phyloP scores from a whole-genome alignment of 1,284 basidiomycete species.

The Pyrrhoderma lamaoense region DNA sequence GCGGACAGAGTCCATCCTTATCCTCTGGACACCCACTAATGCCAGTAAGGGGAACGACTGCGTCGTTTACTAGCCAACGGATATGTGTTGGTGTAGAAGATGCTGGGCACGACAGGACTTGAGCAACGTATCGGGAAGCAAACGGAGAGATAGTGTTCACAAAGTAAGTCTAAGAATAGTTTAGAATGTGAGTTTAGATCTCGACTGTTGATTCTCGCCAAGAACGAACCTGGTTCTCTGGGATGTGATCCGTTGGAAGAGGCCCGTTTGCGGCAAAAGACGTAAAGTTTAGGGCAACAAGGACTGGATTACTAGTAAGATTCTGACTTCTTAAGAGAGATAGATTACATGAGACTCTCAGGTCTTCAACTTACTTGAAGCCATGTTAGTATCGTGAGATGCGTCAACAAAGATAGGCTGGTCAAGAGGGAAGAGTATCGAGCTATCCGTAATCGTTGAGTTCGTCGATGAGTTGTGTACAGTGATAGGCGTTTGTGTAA shows the following conservation, averaged over 20 bases:
- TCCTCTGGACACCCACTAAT: slow-evolving; percentile 45
- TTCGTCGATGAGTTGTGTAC: slow-evolving; percentile 73
- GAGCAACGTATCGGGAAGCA: slow-evolving; percentile 49
- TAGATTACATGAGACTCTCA: not conserved
- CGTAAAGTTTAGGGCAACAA: slow-evolving; percentile 57
- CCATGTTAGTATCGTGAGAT: slow-evolving; percentile 59
- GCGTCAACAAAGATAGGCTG: slow-evolving; percentile 70
- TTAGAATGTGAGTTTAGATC: not conserved
- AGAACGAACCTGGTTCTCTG: slow-evolving; percentile 37
- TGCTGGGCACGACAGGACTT: slow-evolving; percentile 48
- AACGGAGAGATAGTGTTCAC: slow-evolving; percentile 46
- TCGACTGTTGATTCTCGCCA: not conserved
- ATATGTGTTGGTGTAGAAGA: slow-evolving; percentile 35
- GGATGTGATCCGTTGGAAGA: slow-evolving; percentile 52
- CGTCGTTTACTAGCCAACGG: slow-evolving; percentile 51
- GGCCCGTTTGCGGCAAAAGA: slow-evolving; percentile 47
- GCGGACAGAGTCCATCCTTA: slow-evolving; percentile 48
- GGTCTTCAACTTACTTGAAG: slow-evolving; percentile 30
- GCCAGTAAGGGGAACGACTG: slow-evolving; percentile 55
- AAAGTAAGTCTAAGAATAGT: slow-evolving; percentile 34
- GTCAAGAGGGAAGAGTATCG: slow-evolving; percentile 66
- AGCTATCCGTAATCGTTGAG: slow-evolving; percentile 57
- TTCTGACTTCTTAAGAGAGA: slow-evolving; percentile 28
- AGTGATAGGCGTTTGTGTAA: slow-evolving; percentile 50
- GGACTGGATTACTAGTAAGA: slow-evolving; percentile 29